Evolutionary conservation across 2,329 filamentous ascomycete genomes (phyloP).

Genomic region (Fusarium floridanum): DNA sequence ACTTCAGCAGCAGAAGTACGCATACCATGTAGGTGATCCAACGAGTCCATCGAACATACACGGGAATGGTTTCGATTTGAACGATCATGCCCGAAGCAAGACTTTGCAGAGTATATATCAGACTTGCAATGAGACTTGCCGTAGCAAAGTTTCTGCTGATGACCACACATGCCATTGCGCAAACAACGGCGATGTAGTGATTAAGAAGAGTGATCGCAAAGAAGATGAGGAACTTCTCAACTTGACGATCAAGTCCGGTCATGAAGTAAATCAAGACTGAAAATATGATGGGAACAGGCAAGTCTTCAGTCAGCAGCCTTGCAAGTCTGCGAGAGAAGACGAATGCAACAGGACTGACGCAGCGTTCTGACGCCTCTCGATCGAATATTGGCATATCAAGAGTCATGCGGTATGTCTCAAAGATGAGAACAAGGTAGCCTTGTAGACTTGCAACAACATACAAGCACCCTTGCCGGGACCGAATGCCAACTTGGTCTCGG

Average conservation of each 20-base stretch:
- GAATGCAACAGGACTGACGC: slow-evolving; percentile 77
- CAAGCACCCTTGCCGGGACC: slow-evolving; percentile 78
- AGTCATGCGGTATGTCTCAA: slow-evolving; percentile 81
- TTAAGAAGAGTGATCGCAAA: slow-evolving; percentile 76
- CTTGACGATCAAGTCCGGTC: slow-evolving; percentile 76
- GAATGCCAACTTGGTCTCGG: slow-evolving; percentile 76
- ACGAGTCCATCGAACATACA: slow-evolving; percentile 85
- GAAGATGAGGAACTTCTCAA: slow-evolving; percentile 77
- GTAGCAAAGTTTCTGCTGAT: slow-evolving; percentile 76
- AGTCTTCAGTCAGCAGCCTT: slow-evolving; percentile 76
- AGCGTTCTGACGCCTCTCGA: slow-evolving; percentile 79
- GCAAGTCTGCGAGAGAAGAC: slow-evolving; percentile 78
- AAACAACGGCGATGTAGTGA: slow-evolving; percentile 80
- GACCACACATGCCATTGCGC: slow-evolving; percentile 76
- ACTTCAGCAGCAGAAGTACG: background rate
- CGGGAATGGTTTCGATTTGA: slow-evolving; percentile 77
- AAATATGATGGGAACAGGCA: slow-evolving; percentile 79
- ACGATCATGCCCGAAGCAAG: slow-evolving; percentile 84
- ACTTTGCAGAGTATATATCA: slow-evolving; percentile 79
- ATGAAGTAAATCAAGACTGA: slow-evolving; percentile 83
- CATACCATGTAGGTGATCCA: slow-evolving; percentile 71
- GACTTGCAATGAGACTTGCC: slow-evolving; percentile 78
- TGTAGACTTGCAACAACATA: slow-evolving; percentile 80
- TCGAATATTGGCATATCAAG: slow-evolving; percentile 83
- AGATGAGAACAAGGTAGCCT: slow-evolving; percentile 81